Conservation (phyloP, 768 basidiomycete species). For the Amylocystis lapponica region DNA sequence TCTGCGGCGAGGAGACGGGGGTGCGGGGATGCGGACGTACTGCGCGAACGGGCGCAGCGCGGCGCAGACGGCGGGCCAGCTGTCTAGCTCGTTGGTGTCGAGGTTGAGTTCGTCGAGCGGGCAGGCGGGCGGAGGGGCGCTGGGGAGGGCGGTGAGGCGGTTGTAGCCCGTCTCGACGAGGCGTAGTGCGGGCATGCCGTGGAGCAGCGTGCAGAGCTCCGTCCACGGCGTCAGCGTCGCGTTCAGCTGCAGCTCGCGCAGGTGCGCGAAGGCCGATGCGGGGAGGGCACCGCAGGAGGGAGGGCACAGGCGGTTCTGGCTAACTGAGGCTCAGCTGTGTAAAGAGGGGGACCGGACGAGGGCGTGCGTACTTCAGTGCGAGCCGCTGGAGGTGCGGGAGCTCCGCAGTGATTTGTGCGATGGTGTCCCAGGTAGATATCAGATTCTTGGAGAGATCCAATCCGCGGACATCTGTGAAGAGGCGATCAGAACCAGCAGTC, state of each 20-base stretch:
- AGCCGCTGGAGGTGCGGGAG: conserved; percentile 60
- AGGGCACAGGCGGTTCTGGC: conserved; percentile 60
- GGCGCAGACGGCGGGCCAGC: conserved; percentile 48
- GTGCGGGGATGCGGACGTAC: conserved; percentile 29
- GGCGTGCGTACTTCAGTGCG: conserved; percentile 65
- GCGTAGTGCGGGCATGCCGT: conserved; percentile 47
- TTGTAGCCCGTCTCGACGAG: conserved; percentile 73
- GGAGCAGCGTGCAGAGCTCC: conserved; percentile 49
- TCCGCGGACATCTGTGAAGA: conserved; percentile 56
- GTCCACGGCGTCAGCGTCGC: conserved; percentile 67
- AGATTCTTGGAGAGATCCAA: conserved; percentile 80
- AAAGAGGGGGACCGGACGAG: conserved; percentile 1
- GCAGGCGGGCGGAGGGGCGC: conserved; percentile 10
- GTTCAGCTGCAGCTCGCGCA: conserved; percentile 71
- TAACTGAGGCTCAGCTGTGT: conserved; percentile 27
- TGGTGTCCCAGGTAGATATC: conserved; percentile 60
- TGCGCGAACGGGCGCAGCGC: conserved; percentile 38
- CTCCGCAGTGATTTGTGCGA: conserved; percentile 58
- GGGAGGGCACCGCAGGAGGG: conserved; percentile 28
- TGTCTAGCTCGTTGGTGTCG: conserved; percentile 55
- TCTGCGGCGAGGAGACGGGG: not conserved
- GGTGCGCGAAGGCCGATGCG: conserved; percentile 37
- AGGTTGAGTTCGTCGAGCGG: conserved; percentile 54
- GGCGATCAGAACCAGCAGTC: too few species aligned
- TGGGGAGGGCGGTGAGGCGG: conserved; percentile 33